Base-by-base conservation (phyloP, 2,329 filamentous ascomycete species). In the Fusarium chlamydosporum region DNA sequence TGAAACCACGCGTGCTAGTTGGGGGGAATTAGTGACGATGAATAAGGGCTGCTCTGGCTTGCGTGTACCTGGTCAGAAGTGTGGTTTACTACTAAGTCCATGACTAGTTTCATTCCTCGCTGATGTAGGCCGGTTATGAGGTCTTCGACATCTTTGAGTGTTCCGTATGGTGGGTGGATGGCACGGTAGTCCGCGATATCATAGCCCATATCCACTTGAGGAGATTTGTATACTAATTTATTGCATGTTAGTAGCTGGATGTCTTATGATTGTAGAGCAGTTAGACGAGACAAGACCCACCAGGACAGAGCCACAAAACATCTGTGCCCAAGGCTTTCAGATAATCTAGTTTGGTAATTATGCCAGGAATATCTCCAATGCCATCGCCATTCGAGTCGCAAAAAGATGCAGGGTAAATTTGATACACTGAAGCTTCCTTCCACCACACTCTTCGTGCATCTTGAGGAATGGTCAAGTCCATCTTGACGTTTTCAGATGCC, bases 351-450 rank as follows among this genome's bases (percentile, higher is more conserved):
- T 85, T 83, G 58, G 80, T 80, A 16, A 85, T 82, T 68, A 87
- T 85, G 26, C 85, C 85, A 2, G 78, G 79, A 9, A 87, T 78
- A 64, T 87, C 84, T 16, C 84, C 85, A 29, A 85, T 72, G 3
- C 84, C 84, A 72, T 86, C 84, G 45, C 81, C 82, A 54, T 86
- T 85, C 63, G 80, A 82, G 72, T 86, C 85, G 48, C 83, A 82
- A 78, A 86, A 88, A 33, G 81, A 83, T 27, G 85, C 81, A 3
- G 84, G 84, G 71, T 87, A 88, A 68, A 88, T 85, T 71, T 88
- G 84, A 67, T 87, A 88, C 33, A 85, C 81, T 2, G 82, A 77
- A 13, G 78, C 81, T 61, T 86, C 82, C 65, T 85, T 86, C 85
- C 85, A 87, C 84, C 85, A 87, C 7, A 23, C 4, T 23, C 29